Evolutionary conservation across 2,329 filamentous ascomycete species (phyloP), one percentile per base, ranked within the genome.

Genomic region (Aspergillus japonicus): DNA sequence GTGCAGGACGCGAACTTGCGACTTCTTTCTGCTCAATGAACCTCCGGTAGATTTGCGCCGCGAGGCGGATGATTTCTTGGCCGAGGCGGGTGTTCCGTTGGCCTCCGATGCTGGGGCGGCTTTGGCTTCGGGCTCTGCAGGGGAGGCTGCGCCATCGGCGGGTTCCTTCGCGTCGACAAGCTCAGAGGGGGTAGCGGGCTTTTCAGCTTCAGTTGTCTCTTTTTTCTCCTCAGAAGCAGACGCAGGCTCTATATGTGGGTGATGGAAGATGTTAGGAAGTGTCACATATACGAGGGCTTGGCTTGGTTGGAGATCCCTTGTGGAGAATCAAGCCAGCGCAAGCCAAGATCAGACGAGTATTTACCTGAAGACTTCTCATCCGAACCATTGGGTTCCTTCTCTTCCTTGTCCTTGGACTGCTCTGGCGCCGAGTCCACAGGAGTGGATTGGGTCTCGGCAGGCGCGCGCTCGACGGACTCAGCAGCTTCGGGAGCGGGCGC

Each of bases 21-120:
- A 93, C 73, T 87, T 90, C 82, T 95, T 96, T 81, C 89, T 91
- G 81, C 87, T 95, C 63, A 92, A 82, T 75, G 93, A 93, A 68
- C 83, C 84, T 58, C 82, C 83, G 47, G 82, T 82, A 24, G 91
- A 96, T 83, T 95, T 95, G 80, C 91, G 90, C 74, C 80, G 84
- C 42, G 73, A 83, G 62, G 62, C 50, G 54, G 62, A 60, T 33
- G 80, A 74, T 69, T 86, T 85, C 62, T 79, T 79, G 54, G 80
- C 73, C 31, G 75, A 76, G 39, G 78, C 76, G 59, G 83, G 77
- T 51, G 78, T 82, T 64, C 81, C 82, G 68, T 84, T 78, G 35
- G 73, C 68, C 60, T 72, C 74, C 48, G 72, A 62, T 49, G 75
- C 73, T 54, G 68, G 61, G 58, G 70, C 69, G 55, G 69, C 65